Base-by-base conservation (phyloP, 2,329 filamentous ascomycete species). In the Cladosporium austrohemisphaericum region DNA sequence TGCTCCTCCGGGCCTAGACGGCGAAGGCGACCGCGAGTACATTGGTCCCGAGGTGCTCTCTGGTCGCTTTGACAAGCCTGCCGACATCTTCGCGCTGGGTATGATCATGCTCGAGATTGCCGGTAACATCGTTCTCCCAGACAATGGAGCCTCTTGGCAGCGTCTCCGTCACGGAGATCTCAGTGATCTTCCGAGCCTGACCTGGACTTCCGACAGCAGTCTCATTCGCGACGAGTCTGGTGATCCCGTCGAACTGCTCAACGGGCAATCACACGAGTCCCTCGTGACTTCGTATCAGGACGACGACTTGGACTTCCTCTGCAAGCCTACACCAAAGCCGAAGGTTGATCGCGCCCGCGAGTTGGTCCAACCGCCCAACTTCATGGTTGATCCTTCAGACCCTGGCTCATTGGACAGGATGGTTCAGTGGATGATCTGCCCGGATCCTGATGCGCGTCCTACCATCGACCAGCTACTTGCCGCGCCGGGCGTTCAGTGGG, bases 21-120 rank as follows among this genome's bases (percentile, higher is more conserved):
- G 88, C 33, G 93, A 98, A 71, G 93, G 93, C 25, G 93, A 98
- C 65, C 87, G 93, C 41, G 88, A 95, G 65, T 98, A 98, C 66
- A 92, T 98, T 65, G 92, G 88, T 1, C 91, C 91, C 0, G 93
- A 98, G 68, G 89, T 95, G 54, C 80, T 98, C 16, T 81, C 82
- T 63, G 92, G 91, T 33, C 81, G 84, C 55, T 93, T 86, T 59
- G 90, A 95, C 70, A 93, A 92, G 67, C 87, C 92, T 29, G 87
- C 90, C 28, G 93, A 98, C 68, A 80, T 98, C 43, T 98, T 96
- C 68, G 88, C 93, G 9, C 80, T 98, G 23, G 93, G 93, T 44
- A 80, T 97, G 60, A 95, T 97, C 68, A 87, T 95, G 66, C 81
- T 96, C 41, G 93, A 98, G 71, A 93, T 91, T 61, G 92, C 90